Conservation (phyloP, 2,329 filamentous ascomycete genomes). For the Camptophora hylomeconis region DNA sequence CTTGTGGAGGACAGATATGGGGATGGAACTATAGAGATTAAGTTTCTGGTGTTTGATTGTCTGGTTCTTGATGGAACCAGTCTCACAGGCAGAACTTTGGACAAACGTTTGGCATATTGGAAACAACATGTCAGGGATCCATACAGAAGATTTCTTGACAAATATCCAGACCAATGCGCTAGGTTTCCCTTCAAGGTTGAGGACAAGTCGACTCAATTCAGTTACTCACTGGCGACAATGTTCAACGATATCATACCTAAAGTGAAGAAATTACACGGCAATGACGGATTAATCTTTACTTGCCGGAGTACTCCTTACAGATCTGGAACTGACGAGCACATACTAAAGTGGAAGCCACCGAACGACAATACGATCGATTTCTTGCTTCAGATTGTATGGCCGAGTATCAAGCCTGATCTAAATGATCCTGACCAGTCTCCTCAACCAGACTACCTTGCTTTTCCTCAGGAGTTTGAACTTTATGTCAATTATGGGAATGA, state of each 20-base stretch:
- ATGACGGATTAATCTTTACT: slow-evolving; percentile 97
- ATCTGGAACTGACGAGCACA: slow-evolving; percentile 82
- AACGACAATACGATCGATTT: slow-evolving; percentile 95
- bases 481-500: slow-evolving; percentile 52
- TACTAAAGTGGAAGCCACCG: slow-evolving; percentile 95
- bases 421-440: slow-evolving; percentile 54
- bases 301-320: slow-evolving; percentile 77
- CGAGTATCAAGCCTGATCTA: slow-evolving; percentile 53
- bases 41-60: slow-evolving; percentile 89
- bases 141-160: slow-evolving; percentile 60
- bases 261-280: slow-evolving; percentile 64
- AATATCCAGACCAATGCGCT: slow-evolving; percentile 55
- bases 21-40: slow-evolving; percentile 55
- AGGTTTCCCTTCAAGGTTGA: slow-evolving; percentile 64
- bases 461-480: slow-evolving; percentile 56
- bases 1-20: slow-evolving; percentile 70
- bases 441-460: slow-evolving; percentile 65
- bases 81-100: slow-evolving; percentile 65
- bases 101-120: slow-evolving; percentile 83
- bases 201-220: slow-evolving; percentile 79
- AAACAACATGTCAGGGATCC: slow-evolving; percentile 65
- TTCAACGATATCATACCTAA: slow-evolving; percentile 74
- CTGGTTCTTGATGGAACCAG: slow-evolving; percentile 65
- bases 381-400: slow-evolving; percentile 65
- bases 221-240: slow-evolving; percentile 84